Evolutionary conservation across 2,329 filamentous ascomycete species (phyloP).

Genomic region (Epichloe amarillans): DNA sequence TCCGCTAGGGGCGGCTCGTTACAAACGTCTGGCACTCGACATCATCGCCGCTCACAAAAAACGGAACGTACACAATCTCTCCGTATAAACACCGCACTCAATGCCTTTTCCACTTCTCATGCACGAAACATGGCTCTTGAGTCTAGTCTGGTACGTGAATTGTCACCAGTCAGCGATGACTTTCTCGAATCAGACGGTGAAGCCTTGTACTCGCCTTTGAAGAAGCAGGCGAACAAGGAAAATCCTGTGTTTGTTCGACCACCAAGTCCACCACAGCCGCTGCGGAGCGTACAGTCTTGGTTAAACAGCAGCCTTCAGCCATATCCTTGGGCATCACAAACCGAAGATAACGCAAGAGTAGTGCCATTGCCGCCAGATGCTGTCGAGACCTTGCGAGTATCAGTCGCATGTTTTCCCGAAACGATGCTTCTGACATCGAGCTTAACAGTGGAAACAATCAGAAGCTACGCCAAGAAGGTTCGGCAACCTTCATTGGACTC

Average conservation of each 20-base stretch:
- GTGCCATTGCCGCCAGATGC: conserved; percentile 40
- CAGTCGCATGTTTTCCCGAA: conserved; percentile 43
- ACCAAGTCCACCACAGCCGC: conserved; percentile 21
- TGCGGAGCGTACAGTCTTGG: conserved; percentile 24
- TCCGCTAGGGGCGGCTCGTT: background rate
- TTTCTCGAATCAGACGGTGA: conserved; percentile 4
- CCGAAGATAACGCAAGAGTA: conserved; percentile 23
- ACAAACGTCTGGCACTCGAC: background rate
- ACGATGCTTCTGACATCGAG: conserved; percentile 44
- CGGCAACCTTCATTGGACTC: conserved; percentile 24
- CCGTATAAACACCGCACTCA: background rate
- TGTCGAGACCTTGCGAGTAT: conserved; percentile 39
- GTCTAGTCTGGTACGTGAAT: background rate
- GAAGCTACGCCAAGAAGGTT: conserved; percentile 39
- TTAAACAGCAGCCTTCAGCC: conserved; percentile 19
- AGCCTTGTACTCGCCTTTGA: conserved; percentile 4
- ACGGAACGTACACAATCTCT: background rate
- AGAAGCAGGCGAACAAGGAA: conserved; percentile 7
- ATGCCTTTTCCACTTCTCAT: background rate
- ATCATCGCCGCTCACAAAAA: background rate
- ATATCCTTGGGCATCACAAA: conserved; percentile 15
- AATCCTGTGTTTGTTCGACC: conserved; percentile 17
- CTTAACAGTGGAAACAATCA: conserved; percentile 44
- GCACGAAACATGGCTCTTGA: background rate
- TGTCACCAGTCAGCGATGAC: conserved; percentile 6